Evolutionary conservation across 139 green algal genomes (phyloP).

Genomic region (Haematococcus sp.): DNA sequence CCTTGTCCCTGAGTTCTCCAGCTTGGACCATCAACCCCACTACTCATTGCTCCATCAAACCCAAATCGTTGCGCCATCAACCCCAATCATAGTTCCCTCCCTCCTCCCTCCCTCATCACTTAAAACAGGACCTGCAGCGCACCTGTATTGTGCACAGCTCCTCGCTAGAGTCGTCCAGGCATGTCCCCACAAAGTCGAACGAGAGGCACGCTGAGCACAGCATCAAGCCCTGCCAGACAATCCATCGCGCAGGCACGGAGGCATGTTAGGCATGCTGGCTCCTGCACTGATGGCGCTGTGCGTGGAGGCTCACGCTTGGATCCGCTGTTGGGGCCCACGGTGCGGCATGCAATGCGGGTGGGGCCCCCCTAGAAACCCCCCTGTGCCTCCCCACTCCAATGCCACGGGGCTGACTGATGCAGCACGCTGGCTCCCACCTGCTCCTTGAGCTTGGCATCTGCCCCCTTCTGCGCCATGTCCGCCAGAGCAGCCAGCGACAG

Average conservation of each 20-base stretch:
- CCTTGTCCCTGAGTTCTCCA: neutral
- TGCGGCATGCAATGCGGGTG: too few relatives aligned
- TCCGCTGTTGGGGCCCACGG: too few relatives aligned
- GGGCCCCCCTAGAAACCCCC: too few relatives aligned
- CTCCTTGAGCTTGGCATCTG: conserved; percentile 74
- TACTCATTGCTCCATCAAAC: neutral
- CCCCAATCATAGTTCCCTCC: too few relatives aligned
- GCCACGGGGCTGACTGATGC: too few relatives aligned
- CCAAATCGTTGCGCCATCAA: too few relatives aligned
- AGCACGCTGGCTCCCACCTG: too few relatives aligned
- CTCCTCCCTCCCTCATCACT: too few relatives aligned
- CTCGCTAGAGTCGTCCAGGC: conserved; percentile 90
- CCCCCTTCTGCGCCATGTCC: conserved; percentile 49
- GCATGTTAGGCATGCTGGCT: too few relatives aligned
- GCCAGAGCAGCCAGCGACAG: conserved; percentile 49
- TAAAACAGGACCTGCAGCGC: neutral
- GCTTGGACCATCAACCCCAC: neutral
- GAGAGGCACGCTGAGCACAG: conserved; percentile 88
- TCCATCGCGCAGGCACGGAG: neutral
- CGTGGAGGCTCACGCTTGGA: too few relatives aligned
- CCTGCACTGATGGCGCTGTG: too few relatives aligned
- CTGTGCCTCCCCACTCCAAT: too few relatives aligned
- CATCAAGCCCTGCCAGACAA: conserved; percentile 55
- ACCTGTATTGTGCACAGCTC: conserved; percentile 97
- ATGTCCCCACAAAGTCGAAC: conserved; percentile 98